A percentile compares a stretch with the other conserved stretches of the same genome.
These are phyloP conservation scores for Vaccinium myrtillus DNA, from an alignment of 148 eudicot genomes.

Conservation along the genomic window DNA sequence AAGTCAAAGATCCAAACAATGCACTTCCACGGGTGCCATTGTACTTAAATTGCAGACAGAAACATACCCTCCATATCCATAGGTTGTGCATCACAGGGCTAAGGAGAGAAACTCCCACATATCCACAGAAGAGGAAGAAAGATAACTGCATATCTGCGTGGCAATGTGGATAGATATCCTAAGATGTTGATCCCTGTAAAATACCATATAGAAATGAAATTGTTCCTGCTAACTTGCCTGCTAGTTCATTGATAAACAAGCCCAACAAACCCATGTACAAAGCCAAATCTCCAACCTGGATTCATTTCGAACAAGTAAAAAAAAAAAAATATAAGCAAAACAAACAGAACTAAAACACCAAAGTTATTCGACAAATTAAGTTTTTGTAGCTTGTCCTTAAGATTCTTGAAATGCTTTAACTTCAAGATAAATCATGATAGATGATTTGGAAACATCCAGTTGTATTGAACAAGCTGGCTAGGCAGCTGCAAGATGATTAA, in stretches of 20 bases:
- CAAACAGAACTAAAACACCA: not conserved
- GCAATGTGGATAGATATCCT: slow-evolving; percentile 11
- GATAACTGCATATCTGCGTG: slow-evolving; percentile 88
- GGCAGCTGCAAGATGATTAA: not conserved
- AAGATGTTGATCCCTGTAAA: slow-evolving; percentile 16
- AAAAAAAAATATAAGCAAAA: not conserved
- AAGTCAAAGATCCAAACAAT: slow-evolving; percentile 16
- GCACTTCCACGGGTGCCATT: not conserved
- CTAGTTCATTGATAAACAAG: slow-evolving; percentile 78
- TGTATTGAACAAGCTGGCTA: not conserved
- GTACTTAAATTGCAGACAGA: slow-evolving; percentile 1
- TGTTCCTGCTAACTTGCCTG: slow-evolving; percentile 47
- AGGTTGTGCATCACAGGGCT: slow-evolving; percentile 98
- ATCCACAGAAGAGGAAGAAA: slow-evolving; percentile 90
- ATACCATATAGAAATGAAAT: not conserved
- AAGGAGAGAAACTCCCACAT: slow-evolving; percentile 81
- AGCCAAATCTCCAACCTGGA: slow-evolving; percentile 94
- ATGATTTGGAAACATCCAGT: slow-evolving; percentile 5
- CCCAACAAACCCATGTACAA: slow-evolving; percentile 69
- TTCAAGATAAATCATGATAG: slow-evolving; percentile 1
- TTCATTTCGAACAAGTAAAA: slow-evolving; percentile 13
- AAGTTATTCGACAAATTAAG: not conserved
- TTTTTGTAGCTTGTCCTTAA: not conserved
- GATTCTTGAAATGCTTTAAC: not conserved
- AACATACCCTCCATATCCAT: slow-evolving; percentile 98